Conservation (phyloP, 23 red algal species). For the Gracilaria caudata region DNA sequence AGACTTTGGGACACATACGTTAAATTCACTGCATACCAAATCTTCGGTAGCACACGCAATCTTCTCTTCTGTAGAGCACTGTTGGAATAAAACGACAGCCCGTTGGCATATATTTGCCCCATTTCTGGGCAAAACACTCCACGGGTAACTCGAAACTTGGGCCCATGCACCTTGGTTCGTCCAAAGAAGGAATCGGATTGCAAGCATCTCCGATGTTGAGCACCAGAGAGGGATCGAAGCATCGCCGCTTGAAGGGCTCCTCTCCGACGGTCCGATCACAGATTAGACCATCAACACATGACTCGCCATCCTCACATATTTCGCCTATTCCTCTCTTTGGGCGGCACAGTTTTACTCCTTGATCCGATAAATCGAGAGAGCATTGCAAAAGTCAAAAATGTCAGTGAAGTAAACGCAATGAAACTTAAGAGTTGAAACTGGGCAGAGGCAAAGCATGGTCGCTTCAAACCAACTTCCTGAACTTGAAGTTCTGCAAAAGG, state of each 20-base stretch:
- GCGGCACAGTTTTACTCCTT: neutral
- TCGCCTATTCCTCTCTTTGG: neutral
- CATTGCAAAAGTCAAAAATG: neutral
- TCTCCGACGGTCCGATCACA: neutral
- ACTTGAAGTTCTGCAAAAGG: neutral
- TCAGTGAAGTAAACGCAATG: neutral
- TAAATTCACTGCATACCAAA: slow-evolving; percentile 1
- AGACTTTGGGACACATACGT: slow-evolving; percentile 15
- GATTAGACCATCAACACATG: neutral
- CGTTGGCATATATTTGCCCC: slow-evolving; percentile 12
- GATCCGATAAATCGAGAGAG: neutral
- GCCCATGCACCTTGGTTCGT: neutral
- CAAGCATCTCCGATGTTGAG: slow-evolving; percentile 17
- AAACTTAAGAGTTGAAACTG: neutral
- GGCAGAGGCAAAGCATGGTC: neutral
- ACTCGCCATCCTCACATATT: neutral
- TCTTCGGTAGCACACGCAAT: slow-evolving; percentile 10
- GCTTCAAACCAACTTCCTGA: neutral
- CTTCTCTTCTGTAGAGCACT: neutral
- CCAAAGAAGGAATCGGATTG: neutral
- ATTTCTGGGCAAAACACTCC: slow-evolving; percentile 11
- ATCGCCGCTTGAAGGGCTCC: neutral
- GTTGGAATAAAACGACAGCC: neutral
- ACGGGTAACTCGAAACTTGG: neutral
- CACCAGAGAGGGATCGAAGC: slow-evolving; percentile 18